Conservation (phyloP, 2,329 filamentous ascomycete species). For the Zelopaecilomyces penicillatus region DNA sequence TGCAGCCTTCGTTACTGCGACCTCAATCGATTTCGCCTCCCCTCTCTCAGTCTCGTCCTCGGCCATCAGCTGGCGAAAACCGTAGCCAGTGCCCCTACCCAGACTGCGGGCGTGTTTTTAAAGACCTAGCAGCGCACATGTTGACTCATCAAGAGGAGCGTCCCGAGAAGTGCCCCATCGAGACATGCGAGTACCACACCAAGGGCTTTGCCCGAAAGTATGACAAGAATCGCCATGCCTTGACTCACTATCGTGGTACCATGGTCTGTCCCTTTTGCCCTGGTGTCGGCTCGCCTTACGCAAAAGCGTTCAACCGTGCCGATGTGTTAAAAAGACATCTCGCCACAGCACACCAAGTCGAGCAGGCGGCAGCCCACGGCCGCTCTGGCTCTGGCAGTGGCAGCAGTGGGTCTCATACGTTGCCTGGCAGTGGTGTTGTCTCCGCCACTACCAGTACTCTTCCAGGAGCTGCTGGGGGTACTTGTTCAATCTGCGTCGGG, state of each 20-base stretch:
- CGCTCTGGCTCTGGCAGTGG: slow-evolving; percentile 36
- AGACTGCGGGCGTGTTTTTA: slow-evolving; percentile 51
- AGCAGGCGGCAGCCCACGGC: slow-evolving; percentile 87
- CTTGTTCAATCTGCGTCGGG: slow-evolving; percentile 82
- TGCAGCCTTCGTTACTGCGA: slow-evolving; percentile 1
- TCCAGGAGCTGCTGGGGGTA: slow-evolving; percentile 50
- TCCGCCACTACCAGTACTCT: slow-evolving; percentile 3
- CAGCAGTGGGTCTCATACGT: slow-evolving; percentile 9
- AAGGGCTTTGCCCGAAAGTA: slow-evolving; percentile 97
- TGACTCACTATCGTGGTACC: slow-evolving; percentile 95
- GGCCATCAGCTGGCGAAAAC: slow-evolving; percentile 15
- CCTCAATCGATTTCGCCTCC: slow-evolving; percentile 5
- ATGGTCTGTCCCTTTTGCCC: slow-evolving; percentile 98
- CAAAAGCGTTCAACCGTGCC: slow-evolving; percentile 93
- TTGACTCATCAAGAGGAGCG: slow-evolving; percentile 89
- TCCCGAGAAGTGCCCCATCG: slow-evolving; percentile 92
- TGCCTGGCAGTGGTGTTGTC: slow-evolving; percentile 9
- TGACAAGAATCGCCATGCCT: slow-evolving; percentile 91
- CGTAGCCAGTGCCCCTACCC: slow-evolving; percentile 46
- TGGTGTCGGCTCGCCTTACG: slow-evolving; percentile 73
- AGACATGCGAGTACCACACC: slow-evolving; percentile 84
- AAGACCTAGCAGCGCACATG: slow-evolving; percentile 78
- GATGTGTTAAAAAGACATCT: slow-evolving; percentile 97
- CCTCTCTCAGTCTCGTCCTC: not conserved
- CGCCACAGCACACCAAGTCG: slow-evolving; percentile 85